Base-by-base conservation (phyloP, 345 rosid species). In the Balakata baccata region DNA sequence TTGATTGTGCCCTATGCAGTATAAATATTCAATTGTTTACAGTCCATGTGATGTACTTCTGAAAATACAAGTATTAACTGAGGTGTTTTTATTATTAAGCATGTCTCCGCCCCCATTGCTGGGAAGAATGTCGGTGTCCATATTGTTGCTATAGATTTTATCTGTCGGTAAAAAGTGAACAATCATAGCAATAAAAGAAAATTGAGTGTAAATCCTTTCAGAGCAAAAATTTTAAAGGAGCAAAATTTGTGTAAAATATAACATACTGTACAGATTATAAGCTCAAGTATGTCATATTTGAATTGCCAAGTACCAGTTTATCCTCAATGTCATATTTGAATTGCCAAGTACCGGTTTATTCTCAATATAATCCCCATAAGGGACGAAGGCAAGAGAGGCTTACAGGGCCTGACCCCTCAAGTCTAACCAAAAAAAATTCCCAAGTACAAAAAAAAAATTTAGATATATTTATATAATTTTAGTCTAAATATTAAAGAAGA, bases 261-360 rank as follows among this genome's bases (percentile, higher is more conserved):
- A 56, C 54, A 67, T 51, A 54, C 81, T 78, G 79, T 86, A 84
- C 86, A 87, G 59, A 70, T 69, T 64, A 65, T 62, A 54, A 60
- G 57, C 38, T 58, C 54, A 41, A 14, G 38, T 60, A 45, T 52
- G 10, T 85, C 81, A 85, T 50, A 76, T 41, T 29, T 52, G 75
- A 68, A 75, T 22, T 70, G 45, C 72, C 89, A 49, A 89, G 87
- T 22, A 86, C 97, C 61, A 92, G 80, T 80, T 95, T 97, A 62
- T 92, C 98, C 74, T 95, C 97, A 38, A 82, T 80, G 12, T 91
- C 93, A 68, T n/a, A n/a, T n/a, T n/a, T n/a, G n/a, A n/a, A n/a
- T n/a, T n/a, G n/a, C n/a, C n/a, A n/a, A n/a, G n/a, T n/a, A n/a
- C n/a, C n/a, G n/a, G n/a, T n/a, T n/a, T n/a, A n/a, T n/a, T n/a